Percentiles rank a stretch among this genome's conserved stretches.
Evolutionary conservation across 1,139 yeast species (phyloP).

Genomic region (Candida sanyaensis): DNA sequence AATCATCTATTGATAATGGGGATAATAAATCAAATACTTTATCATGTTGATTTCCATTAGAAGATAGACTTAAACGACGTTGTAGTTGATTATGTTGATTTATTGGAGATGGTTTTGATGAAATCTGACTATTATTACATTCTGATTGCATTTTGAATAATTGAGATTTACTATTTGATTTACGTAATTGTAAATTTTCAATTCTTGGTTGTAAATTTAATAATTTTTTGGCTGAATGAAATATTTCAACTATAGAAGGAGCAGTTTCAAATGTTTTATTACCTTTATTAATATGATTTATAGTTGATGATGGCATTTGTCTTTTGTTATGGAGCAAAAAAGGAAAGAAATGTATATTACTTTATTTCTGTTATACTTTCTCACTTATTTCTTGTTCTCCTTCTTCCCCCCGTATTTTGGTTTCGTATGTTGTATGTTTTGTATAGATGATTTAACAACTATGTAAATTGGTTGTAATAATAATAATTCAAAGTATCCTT

Average conservation of each 20-base stretch:
- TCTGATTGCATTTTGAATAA: slow-evolving; percentile 9
- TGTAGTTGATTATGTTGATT: neutral
- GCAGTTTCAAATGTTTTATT: slow-evolving; percentile 10
- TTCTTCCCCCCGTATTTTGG: too few species aligned
- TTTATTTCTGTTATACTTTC: neutral
- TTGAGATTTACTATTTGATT: slow-evolving; percentile 31
- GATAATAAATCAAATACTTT: slow-evolving; percentile 39
- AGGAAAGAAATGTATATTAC: neutral
- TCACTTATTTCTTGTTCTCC: too few species aligned
- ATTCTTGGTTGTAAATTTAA: slow-evolving; percentile 43
- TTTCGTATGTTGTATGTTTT: neutral
- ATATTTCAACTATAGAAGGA: slow-evolving; percentile 47
- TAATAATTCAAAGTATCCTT: too few species aligned
- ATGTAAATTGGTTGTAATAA: too few species aligned
- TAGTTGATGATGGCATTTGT: neutral
- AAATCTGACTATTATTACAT: neutral
- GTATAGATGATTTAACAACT: too few species aligned
- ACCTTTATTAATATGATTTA: neutral
- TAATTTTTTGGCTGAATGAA: slow-evolving; percentile 44
- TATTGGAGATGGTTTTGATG: neutral
- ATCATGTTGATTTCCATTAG: slow-evolving; percentile 9
- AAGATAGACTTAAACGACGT: neutral
- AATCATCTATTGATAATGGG: slow-evolving; percentile 42
- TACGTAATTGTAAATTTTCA: slow-evolving; percentile 43
- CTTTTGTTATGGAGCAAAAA: slow-evolving; percentile 1